These are phyloP conservation scores for Dendrobium officinale DNA, from an alignment of 106 monocot species.

Conservation along the genomic window DNA sequence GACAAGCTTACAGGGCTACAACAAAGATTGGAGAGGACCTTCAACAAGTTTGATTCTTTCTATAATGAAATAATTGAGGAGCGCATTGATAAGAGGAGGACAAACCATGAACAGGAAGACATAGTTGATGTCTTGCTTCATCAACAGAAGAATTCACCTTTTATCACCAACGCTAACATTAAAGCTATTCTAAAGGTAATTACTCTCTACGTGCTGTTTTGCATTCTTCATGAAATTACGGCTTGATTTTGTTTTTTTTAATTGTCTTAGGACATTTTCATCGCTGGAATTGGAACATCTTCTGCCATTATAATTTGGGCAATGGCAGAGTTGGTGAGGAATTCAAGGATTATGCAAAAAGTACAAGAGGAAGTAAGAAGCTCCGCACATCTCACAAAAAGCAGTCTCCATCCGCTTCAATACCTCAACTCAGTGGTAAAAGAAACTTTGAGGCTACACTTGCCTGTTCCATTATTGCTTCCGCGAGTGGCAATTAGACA, in stretches of 20 bases:
- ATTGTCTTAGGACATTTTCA: conserved; percentile 3
- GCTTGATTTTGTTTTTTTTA: neutral
- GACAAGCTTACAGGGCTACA: neutral
- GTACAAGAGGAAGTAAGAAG: conserved; percentile 17
- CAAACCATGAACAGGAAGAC: neutral
- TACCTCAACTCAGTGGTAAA: conserved; percentile 29
- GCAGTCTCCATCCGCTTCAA: neutral
- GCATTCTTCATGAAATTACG: neutral
- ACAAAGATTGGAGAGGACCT: neutral
- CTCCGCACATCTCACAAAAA: neutral
- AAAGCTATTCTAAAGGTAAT: too few relatives aligned
- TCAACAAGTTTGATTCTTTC: neutral
- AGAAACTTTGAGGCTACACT: conserved; percentile 28
- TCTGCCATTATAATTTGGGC: conserved; percentile 12
- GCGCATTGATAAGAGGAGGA: neutral
- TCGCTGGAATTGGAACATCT: conserved; percentile 7
- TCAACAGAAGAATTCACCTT: too few relatives aligned
- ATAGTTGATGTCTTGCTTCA: too few relatives aligned
- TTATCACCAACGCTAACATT: too few relatives aligned
- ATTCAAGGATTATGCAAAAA: neutral
- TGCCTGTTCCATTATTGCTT: conserved; percentile 21
- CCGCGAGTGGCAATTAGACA: conserved; percentile 14
- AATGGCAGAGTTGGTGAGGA: conserved; percentile 3
- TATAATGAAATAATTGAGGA: neutral
- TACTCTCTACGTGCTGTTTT: neutral